Base-by-base conservation (phyloP, 331 rosid genomes). In the Rosa hybrid region DNA sequence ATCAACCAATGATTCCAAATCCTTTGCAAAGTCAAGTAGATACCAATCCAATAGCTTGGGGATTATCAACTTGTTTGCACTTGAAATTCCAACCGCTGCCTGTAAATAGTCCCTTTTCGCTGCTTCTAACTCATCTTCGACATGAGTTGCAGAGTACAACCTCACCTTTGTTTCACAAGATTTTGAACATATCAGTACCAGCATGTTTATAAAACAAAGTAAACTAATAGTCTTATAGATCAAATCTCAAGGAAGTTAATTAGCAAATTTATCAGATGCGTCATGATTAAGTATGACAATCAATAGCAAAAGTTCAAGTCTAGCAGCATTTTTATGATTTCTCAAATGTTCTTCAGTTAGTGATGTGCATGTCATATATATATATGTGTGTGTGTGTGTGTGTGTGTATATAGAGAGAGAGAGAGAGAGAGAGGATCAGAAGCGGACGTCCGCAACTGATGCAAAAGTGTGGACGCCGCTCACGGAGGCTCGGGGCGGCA, bases 41-140 rank as follows among this genome's bases (percentile, higher is more conserved):
- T 95, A 95, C 99, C 99, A 93, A 72, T 95, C 98, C 85, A 95
- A 62, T 12, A 93, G 85, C 82, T 90, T 94, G 13, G 98, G 98
- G 77, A 92, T 81, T 59, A 85, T 81, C 57, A 94, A 44, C 81
- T 90, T 90, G 77, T 88, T 89, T 57, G 86, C 79, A 79, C 80
- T 86, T 64, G 94, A 82, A 73, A 94, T 82, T n/a, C 96, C 97
- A 75, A 92, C 88, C 27, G 93, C 84, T 79, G 94, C 98, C 65
- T 89, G 85, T 79, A 92, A 83, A 80, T 94, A 94, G 38, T 92
- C 98, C 79, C 85, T 90, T 84, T 94, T 89, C 25, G 94, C 97
- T 72, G 88, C 84, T 85, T 90, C 96, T 74, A 92, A 85, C 78
- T 94, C 98, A 59, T 90, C 90, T 64, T 92, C 96, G 54, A 94